These are phyloP conservation scores for Blastobotrys persicus DNA, from an alignment of 1,139 yeast species.

Conservation along the genomic window DNA sequence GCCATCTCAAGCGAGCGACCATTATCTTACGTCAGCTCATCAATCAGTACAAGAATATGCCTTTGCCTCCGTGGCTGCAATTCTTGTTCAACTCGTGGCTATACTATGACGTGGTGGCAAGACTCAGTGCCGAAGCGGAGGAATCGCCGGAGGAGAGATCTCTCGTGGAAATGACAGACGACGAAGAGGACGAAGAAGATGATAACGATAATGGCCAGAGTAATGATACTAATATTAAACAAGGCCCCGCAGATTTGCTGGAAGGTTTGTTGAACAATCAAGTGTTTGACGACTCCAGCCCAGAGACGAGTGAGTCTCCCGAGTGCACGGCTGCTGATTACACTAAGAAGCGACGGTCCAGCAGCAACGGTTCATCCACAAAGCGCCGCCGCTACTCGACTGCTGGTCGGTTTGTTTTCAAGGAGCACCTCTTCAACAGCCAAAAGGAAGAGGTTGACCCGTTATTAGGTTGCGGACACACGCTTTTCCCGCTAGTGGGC, in stretches of 20 bases:
- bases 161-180: conserved; percentile 19
- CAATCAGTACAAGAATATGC: conserved; percentile 17
- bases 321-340: not conserved
- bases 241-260: not conserved
- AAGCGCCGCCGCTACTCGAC: not conserved
- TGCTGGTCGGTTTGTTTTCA: not conserved
- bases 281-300: conserved; percentile 13
- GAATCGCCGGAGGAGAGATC: conserved; percentile 35
- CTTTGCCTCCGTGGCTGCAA: conserved; percentile 40
- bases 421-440: not conserved
- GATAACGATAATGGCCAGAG: conserved; percentile 24
- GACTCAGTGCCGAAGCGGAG: conserved; percentile 54
- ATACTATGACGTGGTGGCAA: conserved; percentile 63
- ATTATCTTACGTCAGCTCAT: conserved; percentile 48
- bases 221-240: conserved; percentile 31
- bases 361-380: not conserved
- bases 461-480: conserved; percentile 62
- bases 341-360: not conserved
- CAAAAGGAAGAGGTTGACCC: conserved; percentile 47
- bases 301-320: not conserved
- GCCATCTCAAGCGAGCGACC: conserved; percentile 65
- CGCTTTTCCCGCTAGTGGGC: conserved; percentile 61
- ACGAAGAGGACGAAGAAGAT: conserved; percentile 17
- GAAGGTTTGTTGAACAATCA: conserved; percentile 8
- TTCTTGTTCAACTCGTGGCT: conserved; percentile 63